These are phyloP conservation scores for Ascochyta rabiei DNA, from an alignment of 2,329 filamentous ascomycete species.

Conservation along the genomic window DNA sequence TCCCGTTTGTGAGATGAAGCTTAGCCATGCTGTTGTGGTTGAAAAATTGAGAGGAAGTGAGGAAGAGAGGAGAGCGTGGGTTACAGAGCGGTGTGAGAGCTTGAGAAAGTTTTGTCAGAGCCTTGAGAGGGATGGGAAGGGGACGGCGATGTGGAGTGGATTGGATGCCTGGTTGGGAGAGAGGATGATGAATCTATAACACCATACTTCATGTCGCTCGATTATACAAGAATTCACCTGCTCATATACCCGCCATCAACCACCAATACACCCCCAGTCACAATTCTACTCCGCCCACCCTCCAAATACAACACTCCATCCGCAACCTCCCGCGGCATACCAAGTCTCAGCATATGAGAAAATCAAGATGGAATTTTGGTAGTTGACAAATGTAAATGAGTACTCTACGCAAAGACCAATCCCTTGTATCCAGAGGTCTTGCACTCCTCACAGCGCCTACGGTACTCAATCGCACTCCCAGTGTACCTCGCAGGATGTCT, in stretches of 20 bases:
- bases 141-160: constrained; percentile 23
- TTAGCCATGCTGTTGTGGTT: constrained; percentile 42
- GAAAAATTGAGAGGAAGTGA: constrained; percentile 31
- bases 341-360: constrained; percentile 2
- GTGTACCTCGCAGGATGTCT: constrained; percentile 52
- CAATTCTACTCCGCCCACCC: constrained; percentile 33
- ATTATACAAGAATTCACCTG: background rate
- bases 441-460: constrained; percentile 37
- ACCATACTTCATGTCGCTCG: background rate
- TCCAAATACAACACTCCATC: constrained; percentile 37
- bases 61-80: constrained; percentile 19
- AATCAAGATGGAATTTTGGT: too few relatives aligned
- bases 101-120: constrained; percentile 52
- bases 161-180: constrained; percentile 22
- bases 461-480: constrained; percentile 53
- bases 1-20: constrained; percentile 63
- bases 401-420: constrained; percentile 18
- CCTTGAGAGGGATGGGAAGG: constrained; percentile 45
- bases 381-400: background rate
- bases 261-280: constrained; percentile 31
- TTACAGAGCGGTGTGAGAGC: constrained; percentile 49
- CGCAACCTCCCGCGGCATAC: constrained; percentile 31
- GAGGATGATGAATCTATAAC: background rate
- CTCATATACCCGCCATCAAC: constrained; percentile 29
- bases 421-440: constrained; percentile 27